Base-by-base conservation (phyloP, 768 basidiomycete species). In the Suillus fuscotomentosus region DNA sequence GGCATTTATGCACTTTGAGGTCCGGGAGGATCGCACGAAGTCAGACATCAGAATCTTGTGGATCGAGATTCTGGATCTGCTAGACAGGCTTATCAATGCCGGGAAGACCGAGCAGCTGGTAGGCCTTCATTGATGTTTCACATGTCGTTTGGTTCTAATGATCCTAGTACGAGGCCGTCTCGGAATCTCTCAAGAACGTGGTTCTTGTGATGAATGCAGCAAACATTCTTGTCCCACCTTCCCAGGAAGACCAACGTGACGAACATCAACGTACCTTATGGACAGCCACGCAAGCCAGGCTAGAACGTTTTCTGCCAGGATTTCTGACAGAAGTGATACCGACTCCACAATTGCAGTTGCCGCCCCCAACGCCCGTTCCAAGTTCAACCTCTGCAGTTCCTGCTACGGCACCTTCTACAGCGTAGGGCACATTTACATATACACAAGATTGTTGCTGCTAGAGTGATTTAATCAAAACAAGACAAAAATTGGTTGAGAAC, bases 111-210 rank as follows among this genome's bases (percentile, higher is more conserved):
- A 95, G 72, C 93, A 94, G 71, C 76, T 97, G 80, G 97, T 97
- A 68, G 70, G 91, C 82, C 53, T 38, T 27, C 60, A 55, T 38
- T 22, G 15, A 22, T 48, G 13, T 45, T 31, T 10, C 59, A n/a
- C 62, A n/a, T 24, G 14, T 10, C 14, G 47, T 60, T 39, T 39
- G 24, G 15, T 53, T 42, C 42, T 39, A 69, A 75, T 51, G 8
- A 41, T 54, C 20, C 20, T 65, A 99, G 97, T 89, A 90, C 73
- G 97, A 99, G 75, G 97, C 97, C 0, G 84, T 97, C 22, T 95
- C 94, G 1, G 97, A 99, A 77, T 96, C 95, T 1, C 83, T 99
- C 70, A 99, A 98, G 79, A 99, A 99, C 71, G 92, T 97, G 57
- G 79, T 99, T 17, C 84, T 99, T 56, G 97, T 99, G 57, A 96